Percentiles rank a stretch among this genome's conserved stretches.
phyloP scores from a whole-genome alignment of 495 filamentous ascomycete genomes.

The Ramalina intermedia region DNA sequence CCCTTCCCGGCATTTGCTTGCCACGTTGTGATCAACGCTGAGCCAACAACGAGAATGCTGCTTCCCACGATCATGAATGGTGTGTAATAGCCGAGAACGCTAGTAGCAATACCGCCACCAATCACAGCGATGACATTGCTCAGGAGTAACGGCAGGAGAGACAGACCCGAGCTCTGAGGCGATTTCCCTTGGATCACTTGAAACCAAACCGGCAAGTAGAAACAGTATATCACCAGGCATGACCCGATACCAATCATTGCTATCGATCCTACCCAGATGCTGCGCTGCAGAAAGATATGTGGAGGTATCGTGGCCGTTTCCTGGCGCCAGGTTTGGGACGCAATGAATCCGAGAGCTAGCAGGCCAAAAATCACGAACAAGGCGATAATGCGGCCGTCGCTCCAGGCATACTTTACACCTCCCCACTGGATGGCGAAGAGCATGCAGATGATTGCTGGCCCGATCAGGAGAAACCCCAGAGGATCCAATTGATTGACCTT shows the following conservation, averaged over 20 bases:
- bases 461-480: conserved; percentile 16
- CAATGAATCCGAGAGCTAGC: conserved; percentile 25
- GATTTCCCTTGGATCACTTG: conserved; percentile 48
- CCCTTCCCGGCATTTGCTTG: conserved; percentile 24
- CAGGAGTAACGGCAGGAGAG: conserved; percentile 25
- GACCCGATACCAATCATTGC: conserved; percentile 33
- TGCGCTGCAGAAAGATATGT: conserved; percentile 44
- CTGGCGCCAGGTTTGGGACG: conserved; percentile 28
- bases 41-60: conserved; percentile 41
- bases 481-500: conserved; percentile 39
- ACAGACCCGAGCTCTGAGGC: conserved; percentile 48
- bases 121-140: conserved; percentile 22
- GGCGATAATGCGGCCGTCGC: conserved; percentile 33
- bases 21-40: conserved; percentile 49
- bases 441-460: conserved; percentile 9
- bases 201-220: conserved; percentile 60
- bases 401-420: conserved; percentile 34
- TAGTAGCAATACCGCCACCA: conserved; percentile 35
- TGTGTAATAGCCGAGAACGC: conserved; percentile 50
- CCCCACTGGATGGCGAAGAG: conserved; percentile 14
- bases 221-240: conserved; percentile 40
- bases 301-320: conserved; percentile 52
- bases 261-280: conserved; percentile 28
- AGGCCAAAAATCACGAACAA: conserved; percentile 34
- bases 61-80: conserved; percentile 47